Evolutionary conservation across 306 rosid genomes (phyloP).

Genomic region (Rosa chinensis): DNA sequence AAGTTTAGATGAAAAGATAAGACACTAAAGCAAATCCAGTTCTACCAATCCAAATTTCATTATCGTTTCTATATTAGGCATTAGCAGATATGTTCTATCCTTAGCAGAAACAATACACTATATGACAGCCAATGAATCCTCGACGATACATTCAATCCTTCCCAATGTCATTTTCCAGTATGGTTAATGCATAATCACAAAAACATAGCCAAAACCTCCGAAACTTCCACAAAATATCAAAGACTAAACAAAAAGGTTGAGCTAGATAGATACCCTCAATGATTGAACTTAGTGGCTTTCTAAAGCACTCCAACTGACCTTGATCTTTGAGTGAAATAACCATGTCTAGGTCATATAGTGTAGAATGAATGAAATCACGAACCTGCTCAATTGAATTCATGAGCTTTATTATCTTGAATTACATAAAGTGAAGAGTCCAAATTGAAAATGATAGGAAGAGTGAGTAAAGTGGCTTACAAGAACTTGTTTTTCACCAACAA

Average conservation of each 20-base stretch:
- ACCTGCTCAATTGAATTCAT: constrained; percentile 45
- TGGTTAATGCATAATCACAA: not conserved
- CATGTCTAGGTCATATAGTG: constrained; percentile 69
- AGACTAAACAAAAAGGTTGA: not conserved
- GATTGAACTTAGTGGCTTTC: constrained; percentile 61
- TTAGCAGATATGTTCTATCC: not conserved
- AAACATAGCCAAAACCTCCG: not conserved
- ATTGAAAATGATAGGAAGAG: not conserved
- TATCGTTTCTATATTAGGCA: not conserved
- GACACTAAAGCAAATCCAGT: not conserved
- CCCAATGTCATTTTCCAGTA: not conserved
- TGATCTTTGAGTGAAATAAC: constrained; percentile 75
- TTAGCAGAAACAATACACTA: not conserved
- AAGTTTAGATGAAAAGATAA: not conserved
- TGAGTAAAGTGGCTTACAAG: constrained; percentile 48
- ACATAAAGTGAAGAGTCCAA: not conserved
- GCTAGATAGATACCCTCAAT: constrained; percentile 50
- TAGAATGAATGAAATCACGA: constrained; percentile 92
- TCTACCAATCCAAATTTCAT: not conserved
- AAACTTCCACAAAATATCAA: not conserved
- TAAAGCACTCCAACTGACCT: constrained; percentile 82
- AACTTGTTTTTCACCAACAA: constrained; percentile 74
- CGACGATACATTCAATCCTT: not conserved
- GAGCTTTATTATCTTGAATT: constrained; percentile 7
- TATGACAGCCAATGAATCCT: not conserved